Conservation (phyloP, 2,329 filamentous ascomycete genomes). For the Neofusicoccum laricinum region DNA sequence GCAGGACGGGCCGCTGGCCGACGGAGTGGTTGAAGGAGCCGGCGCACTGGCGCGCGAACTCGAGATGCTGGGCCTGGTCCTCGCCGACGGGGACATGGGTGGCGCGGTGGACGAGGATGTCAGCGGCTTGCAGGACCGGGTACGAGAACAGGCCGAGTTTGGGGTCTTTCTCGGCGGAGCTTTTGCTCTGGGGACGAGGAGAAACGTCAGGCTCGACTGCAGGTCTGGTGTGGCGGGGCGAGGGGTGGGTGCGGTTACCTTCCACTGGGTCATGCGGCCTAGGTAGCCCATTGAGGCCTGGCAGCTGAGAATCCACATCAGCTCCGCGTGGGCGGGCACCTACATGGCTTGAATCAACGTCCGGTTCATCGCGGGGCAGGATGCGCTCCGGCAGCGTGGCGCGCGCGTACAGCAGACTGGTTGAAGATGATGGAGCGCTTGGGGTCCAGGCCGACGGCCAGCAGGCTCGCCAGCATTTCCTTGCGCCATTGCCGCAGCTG, state of each 20-base stretch:
- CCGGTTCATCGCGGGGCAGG: neutral
- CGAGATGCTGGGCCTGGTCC: slow-evolving; percentile 90
- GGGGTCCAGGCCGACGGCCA: slow-evolving; percentile 82
- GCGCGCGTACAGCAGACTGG: slow-evolving; percentile 65
- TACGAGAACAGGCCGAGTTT: slow-evolving; percentile 94
- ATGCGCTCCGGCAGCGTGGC: neutral
- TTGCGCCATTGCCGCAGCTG: slow-evolving; percentile 63
- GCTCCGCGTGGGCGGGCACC: slow-evolving; percentile 76
- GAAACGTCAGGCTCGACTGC: no score
- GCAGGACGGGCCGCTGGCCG: slow-evolving; percentile 64
- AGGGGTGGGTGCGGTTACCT: slow-evolving; percentile 55
- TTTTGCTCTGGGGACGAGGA: slow-evolving; percentile 61
- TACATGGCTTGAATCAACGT: slow-evolving; percentile 29
- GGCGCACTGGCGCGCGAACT: slow-evolving; percentile 84
- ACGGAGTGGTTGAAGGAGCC: slow-evolving; percentile 80
- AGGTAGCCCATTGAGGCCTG: slow-evolving; percentile 89
- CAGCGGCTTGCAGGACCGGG: slow-evolving; percentile 90
- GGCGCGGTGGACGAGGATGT: slow-evolving; percentile 83
- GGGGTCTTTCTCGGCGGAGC: slow-evolving; percentile 60
- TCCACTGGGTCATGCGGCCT: slow-evolving; percentile 99
- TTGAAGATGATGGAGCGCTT: slow-evolving; percentile 76
- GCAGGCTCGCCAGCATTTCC: slow-evolving; percentile 73
- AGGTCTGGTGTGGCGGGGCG: neutral
- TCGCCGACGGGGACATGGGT: slow-evolving; percentile 97
- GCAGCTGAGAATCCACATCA: slow-evolving; percentile 97